Percentiles rank a stretch among this genome's conserved stretches.
These are phyloP conservation scores for Aureobasidium sp. DNA, from an alignment of 2,329 filamentous ascomycete genomes.

Conservation along the genomic window DNA sequence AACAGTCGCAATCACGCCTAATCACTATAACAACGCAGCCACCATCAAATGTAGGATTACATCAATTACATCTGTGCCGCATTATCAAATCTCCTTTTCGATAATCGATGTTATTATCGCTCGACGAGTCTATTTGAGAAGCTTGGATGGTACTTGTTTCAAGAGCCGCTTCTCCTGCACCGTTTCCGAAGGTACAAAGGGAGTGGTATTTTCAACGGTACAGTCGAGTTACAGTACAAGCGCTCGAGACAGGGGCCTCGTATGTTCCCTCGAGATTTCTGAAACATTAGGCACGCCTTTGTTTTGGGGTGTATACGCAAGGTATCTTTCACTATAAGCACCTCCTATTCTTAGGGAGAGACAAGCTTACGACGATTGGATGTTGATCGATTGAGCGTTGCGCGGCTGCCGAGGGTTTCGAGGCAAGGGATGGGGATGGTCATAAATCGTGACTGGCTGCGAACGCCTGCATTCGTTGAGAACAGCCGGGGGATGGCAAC, in stretches of 20 bases:
- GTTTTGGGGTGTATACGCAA: neutral
- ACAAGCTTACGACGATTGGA: neutral
- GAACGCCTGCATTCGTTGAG: neutral
- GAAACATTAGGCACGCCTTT: neutral
- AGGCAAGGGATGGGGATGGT: neutral
- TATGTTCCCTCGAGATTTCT: neutral
- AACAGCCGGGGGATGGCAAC: neutral
- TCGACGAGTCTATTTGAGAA: neutral
- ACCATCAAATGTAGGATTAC: neutral
- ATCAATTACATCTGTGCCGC: neutral
- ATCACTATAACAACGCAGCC: conserved; percentile 10
- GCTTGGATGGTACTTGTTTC: neutral
- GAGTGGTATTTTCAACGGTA: neutral
- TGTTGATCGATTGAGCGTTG: conserved; percentile 2
- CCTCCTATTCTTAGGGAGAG: neutral
- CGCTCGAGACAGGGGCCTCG: neutral
- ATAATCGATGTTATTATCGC: neutral
- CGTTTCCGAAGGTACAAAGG: neutral
- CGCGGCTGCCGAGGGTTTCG: neutral
- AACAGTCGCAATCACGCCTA: neutral
- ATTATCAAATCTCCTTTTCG: neutral
- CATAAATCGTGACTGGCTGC: neutral
- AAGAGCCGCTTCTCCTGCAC: neutral
- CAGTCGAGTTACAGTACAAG: neutral
- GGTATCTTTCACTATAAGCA: neutral